Evolutionary conservation across 2,329 filamentous ascomycete genomes (phyloP), one percentile per base, ranked within the genome.

Genomic region (Cryphonectria carpinicola): DNA sequence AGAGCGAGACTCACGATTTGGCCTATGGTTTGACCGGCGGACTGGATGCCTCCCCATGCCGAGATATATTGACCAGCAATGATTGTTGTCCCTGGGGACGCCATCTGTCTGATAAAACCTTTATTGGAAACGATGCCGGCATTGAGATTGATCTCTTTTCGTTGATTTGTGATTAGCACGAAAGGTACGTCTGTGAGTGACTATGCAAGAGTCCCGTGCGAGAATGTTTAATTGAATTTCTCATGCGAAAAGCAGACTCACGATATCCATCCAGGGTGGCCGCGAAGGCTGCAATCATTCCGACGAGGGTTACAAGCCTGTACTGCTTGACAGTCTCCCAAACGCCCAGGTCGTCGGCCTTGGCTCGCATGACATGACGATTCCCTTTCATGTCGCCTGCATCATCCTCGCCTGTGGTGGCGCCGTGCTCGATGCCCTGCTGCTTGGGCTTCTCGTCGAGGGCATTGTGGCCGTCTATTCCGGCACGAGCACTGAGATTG

Each of bases 231-330:
- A 25, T 49, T n/a, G 25, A 32, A 8, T 28, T 6, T 56, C 25
- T 5, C 32, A 5, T 11, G 17, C 1, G 35, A 22, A 43, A 11
- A 13, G 6, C 58, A 22, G 1, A 64, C 75, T 28, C 73, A 81
- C 80, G 82, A 67, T 84, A 83, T 3, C 82, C 82, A 74, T 83
- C 82, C 0, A 83, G 74, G 0, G 81, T 79, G 19, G 82, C 81
- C 63, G 78, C 79, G 65, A 83, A 84, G 0, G 82, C 80, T 6
- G 81, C 81, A 64, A 74, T 69, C 81, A 83, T 83, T 2, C 80
- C 81, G 35, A 83, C 78, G 37, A 75, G 25, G 0, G 78, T 79
- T 0, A 81, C 76, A 1, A 74, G 71, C 54, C 81, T 82, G 75
- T 80, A 82, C 62, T 76, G 75, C 8, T 72, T 70, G 7, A 80